Percentiles rank a stretch among this genome's conserved stretches.
These are phyloP conservation scores for Fusarium sp. DNA, from an alignment of 2,329 filamentous ascomycete species.

Conservation along the genomic window DNA sequence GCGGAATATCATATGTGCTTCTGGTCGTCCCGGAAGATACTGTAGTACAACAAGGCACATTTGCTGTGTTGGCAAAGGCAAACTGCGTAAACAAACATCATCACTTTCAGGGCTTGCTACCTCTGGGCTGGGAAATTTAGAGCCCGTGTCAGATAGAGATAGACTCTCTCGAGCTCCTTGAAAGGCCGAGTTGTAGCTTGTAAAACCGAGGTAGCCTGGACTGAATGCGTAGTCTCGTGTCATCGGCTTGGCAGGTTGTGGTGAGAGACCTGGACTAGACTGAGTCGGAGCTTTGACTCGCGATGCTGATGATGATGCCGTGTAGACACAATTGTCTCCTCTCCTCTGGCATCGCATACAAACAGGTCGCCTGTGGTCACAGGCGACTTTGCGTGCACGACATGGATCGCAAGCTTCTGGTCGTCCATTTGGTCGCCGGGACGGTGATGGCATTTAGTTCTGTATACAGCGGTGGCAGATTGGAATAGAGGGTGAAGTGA, in stretches of 20 bases:
- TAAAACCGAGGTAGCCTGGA: slow-evolving; percentile 55
- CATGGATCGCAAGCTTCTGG: slow-evolving; percentile 25
- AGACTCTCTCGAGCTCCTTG: slow-evolving; percentile 52
- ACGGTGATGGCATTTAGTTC: neutral
- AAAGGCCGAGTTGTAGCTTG: slow-evolving; percentile 52
- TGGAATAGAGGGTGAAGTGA: neutral
- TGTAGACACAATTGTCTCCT: slow-evolving; percentile 50
- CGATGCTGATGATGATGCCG: neutral
- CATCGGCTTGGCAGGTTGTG: slow-evolving; percentile 4
- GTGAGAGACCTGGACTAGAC: neutral
- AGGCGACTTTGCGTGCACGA: slow-evolving; percentile 26
- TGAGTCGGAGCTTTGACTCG: slow-evolving; percentile 11
- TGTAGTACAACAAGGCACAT: slow-evolving; percentile 28
- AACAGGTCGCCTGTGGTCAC: slow-evolving; percentile 15
- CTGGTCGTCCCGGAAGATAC: slow-evolving; percentile 16
- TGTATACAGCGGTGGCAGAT: neutral
- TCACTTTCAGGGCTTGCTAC: neutral
- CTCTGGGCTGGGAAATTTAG: neutral
- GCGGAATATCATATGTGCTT: slow-evolving; percentile 21
- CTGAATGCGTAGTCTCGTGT: slow-evolving; percentile 26
- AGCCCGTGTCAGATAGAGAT: slow-evolving; percentile 40
- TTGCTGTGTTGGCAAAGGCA: slow-evolving; percentile 32
- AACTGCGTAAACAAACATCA: slow-evolving; percentile 15
- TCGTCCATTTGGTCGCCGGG: slow-evolving; percentile 20
- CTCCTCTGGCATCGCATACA: slow-evolving; percentile 41